Conservation (phyloP, 805 yeast species). For the Wickerhamiella parazyma region DNA sequence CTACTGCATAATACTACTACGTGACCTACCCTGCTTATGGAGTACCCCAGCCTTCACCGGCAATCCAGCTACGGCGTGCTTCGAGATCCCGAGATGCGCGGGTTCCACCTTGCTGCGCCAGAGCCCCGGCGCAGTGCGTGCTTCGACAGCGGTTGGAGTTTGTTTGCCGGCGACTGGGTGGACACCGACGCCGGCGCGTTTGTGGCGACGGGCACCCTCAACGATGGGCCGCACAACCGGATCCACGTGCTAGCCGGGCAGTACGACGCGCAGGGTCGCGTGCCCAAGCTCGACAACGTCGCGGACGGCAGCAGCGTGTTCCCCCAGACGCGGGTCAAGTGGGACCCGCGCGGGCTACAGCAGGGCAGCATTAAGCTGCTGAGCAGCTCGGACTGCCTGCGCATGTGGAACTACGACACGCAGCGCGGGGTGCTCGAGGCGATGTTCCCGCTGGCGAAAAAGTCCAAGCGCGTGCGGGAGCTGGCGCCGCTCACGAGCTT, state of each 20-base stretch:
- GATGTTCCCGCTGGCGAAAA: slow-evolving; percentile 30
- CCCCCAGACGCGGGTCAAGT: slow-evolving; percentile 59
- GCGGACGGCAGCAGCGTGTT: slow-evolving; percentile 44
- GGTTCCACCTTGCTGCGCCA: slow-evolving; percentile 25
- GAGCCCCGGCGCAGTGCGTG: slow-evolving; percentile 13
- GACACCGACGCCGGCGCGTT: slow-evolving; percentile 26
- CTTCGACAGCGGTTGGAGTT: slow-evolving; percentile 37
- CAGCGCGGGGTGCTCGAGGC: slow-evolving; percentile 27
- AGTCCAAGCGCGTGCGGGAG: slow-evolving; percentile 32
- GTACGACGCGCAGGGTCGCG: slow-evolving; percentile 5
- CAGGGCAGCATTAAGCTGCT: slow-evolving; percentile 36
- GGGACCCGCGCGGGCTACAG: slow-evolving; percentile 43
- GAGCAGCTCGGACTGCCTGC: slow-evolving; percentile 56
- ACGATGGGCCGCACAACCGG: slow-evolving; percentile 63
- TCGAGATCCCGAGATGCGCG: neutral
- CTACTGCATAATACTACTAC: slow-evolving; percentile 14
- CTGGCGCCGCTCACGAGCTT: slow-evolving; percentile 82
- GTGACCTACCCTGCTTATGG: neutral
- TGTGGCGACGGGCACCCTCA: slow-evolving; percentile 60
- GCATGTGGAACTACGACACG: slow-evolving; percentile 43
- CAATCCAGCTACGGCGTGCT: slow-evolving; percentile 5
- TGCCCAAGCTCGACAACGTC: slow-evolving; percentile 21
- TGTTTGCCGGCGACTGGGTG: slow-evolving; percentile 43
- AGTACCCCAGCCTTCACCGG: slow-evolving; percentile 11
- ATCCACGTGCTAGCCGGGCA: slow-evolving; percentile 27